These are phyloP conservation scores for Scheffersomyces illinoinensis DNA, from an alignment of 1,139 yeast genomes.

Conservation along the genomic window DNA sequence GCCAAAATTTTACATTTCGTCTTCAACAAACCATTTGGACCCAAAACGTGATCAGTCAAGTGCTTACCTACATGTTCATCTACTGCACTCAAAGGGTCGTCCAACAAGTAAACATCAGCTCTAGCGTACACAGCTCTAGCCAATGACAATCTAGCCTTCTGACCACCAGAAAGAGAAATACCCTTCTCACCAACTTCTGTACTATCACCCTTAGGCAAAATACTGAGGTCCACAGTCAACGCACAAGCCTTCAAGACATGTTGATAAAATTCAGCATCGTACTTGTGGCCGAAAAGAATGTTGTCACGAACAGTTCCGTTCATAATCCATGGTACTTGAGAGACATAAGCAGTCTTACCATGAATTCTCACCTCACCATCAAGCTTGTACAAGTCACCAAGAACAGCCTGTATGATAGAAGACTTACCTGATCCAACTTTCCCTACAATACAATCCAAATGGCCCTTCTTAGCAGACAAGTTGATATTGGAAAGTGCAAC, in stretches of 20 bases:
- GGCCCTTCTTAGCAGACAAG: constrained; percentile 73
- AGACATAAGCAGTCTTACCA: constrained; percentile 87
- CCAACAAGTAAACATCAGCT: constrained; percentile 87
- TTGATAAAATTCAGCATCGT: constrained; percentile 76
- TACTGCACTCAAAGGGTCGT: constrained; percentile 93
- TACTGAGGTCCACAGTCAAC: constrained; percentile 66
- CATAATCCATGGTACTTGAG: constrained; percentile 94
- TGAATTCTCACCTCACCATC: constrained; percentile 72
- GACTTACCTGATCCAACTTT: constrained; percentile 94
- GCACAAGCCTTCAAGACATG: constrained; percentile 89
- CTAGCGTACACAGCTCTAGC: constrained; percentile 96
- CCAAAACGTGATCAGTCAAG: constrained; percentile 74
- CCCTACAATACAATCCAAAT: constrained; percentile 86
- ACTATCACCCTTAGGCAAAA: constrained; percentile 83
- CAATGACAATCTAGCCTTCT: constrained; percentile 87
- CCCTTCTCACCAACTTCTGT: constrained; percentile 98
- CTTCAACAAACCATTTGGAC: constrained; percentile 76
- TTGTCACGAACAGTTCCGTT: constrained; percentile 91
- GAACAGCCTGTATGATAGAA: constrained; percentile 75
- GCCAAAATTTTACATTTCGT: constrained; percentile 80
- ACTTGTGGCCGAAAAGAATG: constrained; percentile 84
- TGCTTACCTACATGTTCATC: constrained; percentile 94
- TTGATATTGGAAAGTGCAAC: constrained; percentile 75
- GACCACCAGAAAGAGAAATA: constrained; percentile 94
- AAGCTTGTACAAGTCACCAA: constrained; percentile 83